Evolutionary conservation across 2,329 filamentous ascomycete genomes (phyloP).

Genomic region (Xenoacremonium recifei): DNA sequence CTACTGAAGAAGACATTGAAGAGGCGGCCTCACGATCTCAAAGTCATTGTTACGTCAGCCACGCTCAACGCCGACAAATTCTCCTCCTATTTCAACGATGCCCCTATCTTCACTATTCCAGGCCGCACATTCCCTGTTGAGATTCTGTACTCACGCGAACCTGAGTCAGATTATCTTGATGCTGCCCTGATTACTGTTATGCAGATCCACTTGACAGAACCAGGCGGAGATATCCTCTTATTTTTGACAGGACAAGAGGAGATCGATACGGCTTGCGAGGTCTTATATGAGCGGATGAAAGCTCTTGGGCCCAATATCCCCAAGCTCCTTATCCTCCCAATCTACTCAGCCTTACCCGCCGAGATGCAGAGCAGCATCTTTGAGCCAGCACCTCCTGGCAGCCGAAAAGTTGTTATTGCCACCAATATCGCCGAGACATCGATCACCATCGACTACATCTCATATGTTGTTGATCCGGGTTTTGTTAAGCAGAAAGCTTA

Average conservation of each 20-base stretch:
- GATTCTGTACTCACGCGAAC: constrained; percentile 88
- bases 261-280: constrained; percentile 90
- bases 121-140: constrained; percentile 92
- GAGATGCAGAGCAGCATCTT: constrained; percentile 93
- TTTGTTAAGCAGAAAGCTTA: constrained; percentile 98
- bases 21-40: constrained; percentile 79
- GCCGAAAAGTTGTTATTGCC: constrained; percentile 89
- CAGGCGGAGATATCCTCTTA: constrained; percentile 83
- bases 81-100: constrained; percentile 88
- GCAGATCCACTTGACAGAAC: constrained; percentile 93
- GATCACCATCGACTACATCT: constrained; percentile 96
- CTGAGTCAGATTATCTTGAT: constrained; percentile 91
- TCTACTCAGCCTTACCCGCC: constrained; percentile 86
- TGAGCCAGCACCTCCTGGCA: constrained; percentile 80
- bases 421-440: constrained; percentile 98
- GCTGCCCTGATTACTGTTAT: constrained; percentile 88
- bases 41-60: constrained; percentile 94
- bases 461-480: constrained; percentile 89
- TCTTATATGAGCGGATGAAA: constrained; percentile 92
- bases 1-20: constrained; percentile 91
- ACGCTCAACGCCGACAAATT: constrained; percentile 98
- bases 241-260: constrained; percentile 97
- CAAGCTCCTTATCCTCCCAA: constrained; percentile 84
- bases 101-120: constrained; percentile 92
- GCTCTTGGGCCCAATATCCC: constrained; percentile 80